A percentile compares a stretch with the other conserved stretches of the same genome.
These are phyloP conservation scores for Populus ilicifolia DNA, from an alignment of 345 rosid species.

Conservation along the genomic window DNA sequence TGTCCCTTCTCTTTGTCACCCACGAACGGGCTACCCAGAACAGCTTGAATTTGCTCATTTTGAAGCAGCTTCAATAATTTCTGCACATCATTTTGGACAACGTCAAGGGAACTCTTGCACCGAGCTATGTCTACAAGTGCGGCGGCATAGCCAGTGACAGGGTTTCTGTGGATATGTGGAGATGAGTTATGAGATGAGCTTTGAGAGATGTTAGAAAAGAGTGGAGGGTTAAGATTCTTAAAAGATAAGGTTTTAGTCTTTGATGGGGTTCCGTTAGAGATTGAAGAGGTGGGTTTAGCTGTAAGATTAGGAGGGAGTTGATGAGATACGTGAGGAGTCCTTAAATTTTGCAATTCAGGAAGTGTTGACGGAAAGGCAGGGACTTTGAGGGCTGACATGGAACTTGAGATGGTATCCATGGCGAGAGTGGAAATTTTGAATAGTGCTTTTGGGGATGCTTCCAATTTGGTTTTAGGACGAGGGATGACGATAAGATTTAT, in stretches of 20 bases:
- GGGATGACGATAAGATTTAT: no score
- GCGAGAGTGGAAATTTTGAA: neutral
- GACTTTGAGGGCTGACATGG: constrained; percentile 48
- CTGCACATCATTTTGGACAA: constrained; percentile 41
- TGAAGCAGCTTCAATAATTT: constrained; percentile 34
- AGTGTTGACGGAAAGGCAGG: constrained; percentile 23
- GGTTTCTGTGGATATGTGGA: constrained; percentile 37
- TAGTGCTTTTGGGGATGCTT: neutral
- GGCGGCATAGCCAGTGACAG: constrained; percentile 66
- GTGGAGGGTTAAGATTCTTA: constrained; percentile 16
- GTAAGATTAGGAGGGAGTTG: constrained; percentile 21
- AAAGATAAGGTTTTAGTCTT: constrained; percentile 9
- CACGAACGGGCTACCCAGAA: constrained; percentile 35
- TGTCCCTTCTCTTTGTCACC: constrained; percentile 37
- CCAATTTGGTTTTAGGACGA: neutral
- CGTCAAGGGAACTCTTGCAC: constrained; percentile 41
- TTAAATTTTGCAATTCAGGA: constrained; percentile 33
- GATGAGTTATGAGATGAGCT: constrained; percentile 14
- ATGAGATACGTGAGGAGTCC: constrained; percentile 20
- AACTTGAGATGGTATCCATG: constrained; percentile 62
- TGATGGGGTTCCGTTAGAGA: constrained; percentile 15
- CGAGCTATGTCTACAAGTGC: constrained; percentile 64
- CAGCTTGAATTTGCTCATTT: constrained; percentile 16
- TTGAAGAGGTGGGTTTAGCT: constrained; percentile 26
- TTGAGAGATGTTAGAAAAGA: constrained; percentile 20